phyloP scores from a whole-genome alignment of 2,329 filamentous ascomycete species.

The Pseudocercospora vitis region DNA sequence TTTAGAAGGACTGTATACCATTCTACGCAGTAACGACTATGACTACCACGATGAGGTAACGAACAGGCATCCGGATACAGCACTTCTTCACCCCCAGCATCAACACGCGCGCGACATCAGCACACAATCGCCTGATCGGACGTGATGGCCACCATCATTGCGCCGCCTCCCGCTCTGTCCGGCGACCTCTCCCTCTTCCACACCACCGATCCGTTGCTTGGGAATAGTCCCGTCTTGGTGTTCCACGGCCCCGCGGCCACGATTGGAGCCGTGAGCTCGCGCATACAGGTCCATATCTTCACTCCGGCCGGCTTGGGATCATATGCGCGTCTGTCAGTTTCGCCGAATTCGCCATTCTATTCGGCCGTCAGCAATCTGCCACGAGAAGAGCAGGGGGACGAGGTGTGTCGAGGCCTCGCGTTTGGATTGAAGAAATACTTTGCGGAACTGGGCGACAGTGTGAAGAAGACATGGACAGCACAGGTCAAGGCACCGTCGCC shows the following conservation, averaged over 20 bases:
- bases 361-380: constrained; percentile 85
- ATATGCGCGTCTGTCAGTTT: constrained; percentile 87
- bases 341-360: constrained; percentile 89
- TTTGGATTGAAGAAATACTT: constrained; percentile 96
- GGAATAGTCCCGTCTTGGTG: constrained; percentile 77
- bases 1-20: background rate
- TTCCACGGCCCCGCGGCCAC: constrained; percentile 79
- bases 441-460: constrained; percentile 73
- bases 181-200: constrained; percentile 86
- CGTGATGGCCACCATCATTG: constrained; percentile 79
- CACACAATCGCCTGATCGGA: constrained; percentile 2
- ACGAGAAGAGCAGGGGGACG: constrained; percentile 92
- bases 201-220: constrained; percentile 78
- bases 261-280: constrained; percentile 86
- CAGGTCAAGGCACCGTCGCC: constrained; percentile 53
- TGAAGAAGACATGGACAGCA: constrained; percentile 68
- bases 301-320: constrained; percentile 84
- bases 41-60: constrained; percentile 18
- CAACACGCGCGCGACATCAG: background rate
- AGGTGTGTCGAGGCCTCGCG: constrained; percentile 84
- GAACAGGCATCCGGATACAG: constrained; percentile 6
- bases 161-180: constrained; percentile 72
- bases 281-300: constrained; percentile 92
- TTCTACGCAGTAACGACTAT: constrained; percentile 13
- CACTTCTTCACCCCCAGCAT: background rate